A percentile compares a stretch with the other conserved stretches of the same genome.
These are phyloP conservation scores for Diaporthe batatas DNA, from an alignment of 2,329 filamentous ascomycete species.

Conservation along the genomic window DNA sequence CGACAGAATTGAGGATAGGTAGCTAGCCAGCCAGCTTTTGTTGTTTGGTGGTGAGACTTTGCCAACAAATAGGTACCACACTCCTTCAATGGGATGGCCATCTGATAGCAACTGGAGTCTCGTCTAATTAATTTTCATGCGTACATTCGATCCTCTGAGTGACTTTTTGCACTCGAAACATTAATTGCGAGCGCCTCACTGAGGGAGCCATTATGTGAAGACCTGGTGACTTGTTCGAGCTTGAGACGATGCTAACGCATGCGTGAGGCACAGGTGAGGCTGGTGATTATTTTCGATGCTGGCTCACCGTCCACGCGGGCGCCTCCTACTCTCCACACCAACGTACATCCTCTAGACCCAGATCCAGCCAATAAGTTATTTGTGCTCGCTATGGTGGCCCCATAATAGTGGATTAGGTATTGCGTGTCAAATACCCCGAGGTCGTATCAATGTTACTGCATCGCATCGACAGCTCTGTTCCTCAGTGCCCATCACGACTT, in stretches of 20 bases:
- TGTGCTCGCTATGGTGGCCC: too few relatives aligned
- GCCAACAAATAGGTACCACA: constrained; percentile 29
- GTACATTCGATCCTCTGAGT: neutral
- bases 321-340: too few relatives aligned
- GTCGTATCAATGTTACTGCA: too few relatives aligned
- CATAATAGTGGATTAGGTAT: too few relatives aligned
- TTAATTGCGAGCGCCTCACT: neutral
- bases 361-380: too few relatives aligned
- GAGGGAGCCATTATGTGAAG: neutral
- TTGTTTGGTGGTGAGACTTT: constrained; percentile 29
- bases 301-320: too few relatives aligned
- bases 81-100: constrained; percentile 39
- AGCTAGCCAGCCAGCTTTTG: constrained; percentile 12
- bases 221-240: neutral
- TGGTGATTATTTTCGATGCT: too few relatives aligned
- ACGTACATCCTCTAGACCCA: too few relatives aligned
- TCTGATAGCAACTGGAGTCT: constrained; percentile 39
- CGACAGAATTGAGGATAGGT: constrained; percentile 6
- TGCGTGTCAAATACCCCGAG: too few relatives aligned
- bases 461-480: too few relatives aligned
- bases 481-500: too few relatives aligned
- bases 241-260: neutral
- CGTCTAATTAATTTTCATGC: constrained; percentile 1
- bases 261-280: too few relatives aligned
- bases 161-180: neutral